Evolutionary conservation across 306 rosid species (phyloP).

Genomic region (Corylus heterophylla): DNA sequence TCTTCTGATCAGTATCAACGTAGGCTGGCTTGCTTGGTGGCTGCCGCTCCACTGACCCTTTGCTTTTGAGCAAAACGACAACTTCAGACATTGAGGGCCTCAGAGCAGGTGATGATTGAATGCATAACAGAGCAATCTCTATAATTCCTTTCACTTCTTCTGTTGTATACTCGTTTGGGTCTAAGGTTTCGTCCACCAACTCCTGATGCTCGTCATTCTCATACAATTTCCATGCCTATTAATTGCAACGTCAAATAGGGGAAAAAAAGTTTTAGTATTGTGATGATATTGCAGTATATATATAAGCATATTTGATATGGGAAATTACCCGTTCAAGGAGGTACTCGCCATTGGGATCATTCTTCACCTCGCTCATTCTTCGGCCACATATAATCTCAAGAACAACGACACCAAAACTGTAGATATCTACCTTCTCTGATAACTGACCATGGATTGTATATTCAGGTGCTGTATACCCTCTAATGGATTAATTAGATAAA

Average conservation of each 20-base stretch:
- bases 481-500: background rate
- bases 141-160: constrained; percentile 52
- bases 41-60: constrained; percentile 23
- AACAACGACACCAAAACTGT: constrained; percentile 69
- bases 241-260: background rate
- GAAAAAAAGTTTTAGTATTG: no score
- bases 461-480: constrained; percentile 80
- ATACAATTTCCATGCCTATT: constrained; percentile 58
- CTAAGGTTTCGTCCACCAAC: constrained; percentile 48
- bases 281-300: no score
- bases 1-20: constrained; percentile 40
- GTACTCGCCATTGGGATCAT: constrained; percentile 45
- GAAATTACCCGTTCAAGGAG: constrained; percentile 62
- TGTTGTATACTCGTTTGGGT: constrained; percentile 42
- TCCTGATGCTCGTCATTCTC: constrained; percentile 43
- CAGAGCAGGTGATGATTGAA: constrained; percentile 53
- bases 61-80: constrained; percentile 51
- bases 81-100: constrained; percentile 78
- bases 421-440: constrained; percentile 71
- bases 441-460: constrained; percentile 74
- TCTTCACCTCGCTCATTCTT: constrained; percentile 46
- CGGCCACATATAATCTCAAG: constrained; percentile 68
- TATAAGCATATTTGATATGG: background rate
- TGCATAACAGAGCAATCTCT: constrained; percentile 61
- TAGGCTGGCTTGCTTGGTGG: constrained; percentile 59